A percentile compares a stretch with the other conserved stretches of the same genome.
Conservation (phyloP, 1,284 basidiomycete genomes). For the Malassezia yamatoensis region DNA sequence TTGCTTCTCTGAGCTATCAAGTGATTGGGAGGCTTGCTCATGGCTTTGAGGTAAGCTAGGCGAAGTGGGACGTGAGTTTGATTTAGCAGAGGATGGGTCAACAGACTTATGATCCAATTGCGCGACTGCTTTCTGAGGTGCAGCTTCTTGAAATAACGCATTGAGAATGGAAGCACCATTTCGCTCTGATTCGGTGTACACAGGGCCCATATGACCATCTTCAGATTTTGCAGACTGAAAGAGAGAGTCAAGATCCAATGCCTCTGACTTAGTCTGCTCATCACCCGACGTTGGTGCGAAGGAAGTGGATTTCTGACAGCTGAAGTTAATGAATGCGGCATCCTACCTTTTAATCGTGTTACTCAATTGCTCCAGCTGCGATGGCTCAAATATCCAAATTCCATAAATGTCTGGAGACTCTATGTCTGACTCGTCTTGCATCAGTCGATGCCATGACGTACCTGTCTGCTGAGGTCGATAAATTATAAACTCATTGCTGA, state of each 20-base stretch:
- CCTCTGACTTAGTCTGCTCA: no score
- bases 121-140: not conserved
- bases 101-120: no score
- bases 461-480: slow-evolving; percentile 56
- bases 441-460: not conserved
- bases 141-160: slow-evolving; percentile 13
- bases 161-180: slow-evolving; percentile 19
- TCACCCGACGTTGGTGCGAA: no score
- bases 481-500: slow-evolving; percentile 58
- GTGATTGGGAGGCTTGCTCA: no score
- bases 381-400: slow-evolving; percentile 67
- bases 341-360: slow-evolving; percentile 27
- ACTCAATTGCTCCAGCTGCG: slow-evolving; percentile 60
- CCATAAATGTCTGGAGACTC: slow-evolving; percentile 55
- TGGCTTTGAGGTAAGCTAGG: no score
- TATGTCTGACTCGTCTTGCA: slow-evolving; percentile 14
- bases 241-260: no score
- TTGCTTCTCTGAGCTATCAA: no score
- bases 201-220: slow-evolving; percentile 6
- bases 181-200: slow-evolving; percentile 15
- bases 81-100: no score
- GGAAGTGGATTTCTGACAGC: not conserved
- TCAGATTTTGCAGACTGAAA: no score
- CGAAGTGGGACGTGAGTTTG: no score
- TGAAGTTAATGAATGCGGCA: not conserved